Evolutionary conservation across 306 rosid genomes (phyloP).

Genomic region (Delonix regia): DNA sequence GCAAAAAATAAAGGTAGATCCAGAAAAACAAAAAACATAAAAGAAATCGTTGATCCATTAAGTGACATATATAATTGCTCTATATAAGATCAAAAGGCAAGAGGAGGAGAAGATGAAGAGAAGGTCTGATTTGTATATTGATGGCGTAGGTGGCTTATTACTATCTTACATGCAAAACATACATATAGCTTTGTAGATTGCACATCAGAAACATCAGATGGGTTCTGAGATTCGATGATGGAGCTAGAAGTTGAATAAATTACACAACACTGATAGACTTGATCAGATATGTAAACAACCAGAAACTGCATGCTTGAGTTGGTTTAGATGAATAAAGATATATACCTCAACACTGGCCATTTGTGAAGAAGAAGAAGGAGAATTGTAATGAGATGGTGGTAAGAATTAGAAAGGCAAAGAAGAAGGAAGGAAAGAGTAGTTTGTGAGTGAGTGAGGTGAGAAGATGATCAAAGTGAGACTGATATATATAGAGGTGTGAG

Average conservation of each 20-base stretch:
- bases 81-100: neutral
- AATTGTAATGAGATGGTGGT: neutral
- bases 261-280: too few relatives aligned
- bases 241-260: neutral
- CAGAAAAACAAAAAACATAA: neutral
- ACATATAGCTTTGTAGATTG: slow-evolving; percentile 2
- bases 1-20: neutral
- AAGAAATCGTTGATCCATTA: slow-evolving; percentile 12
- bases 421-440: slow-evolving; percentile 24
- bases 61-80: neutral
- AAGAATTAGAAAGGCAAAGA: neutral
- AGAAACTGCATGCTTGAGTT: slow-evolving; percentile 1
- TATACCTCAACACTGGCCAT: slow-evolving; percentile 87
- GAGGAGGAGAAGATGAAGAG: too few relatives aligned
- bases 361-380: slow-evolving; percentile 38
- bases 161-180: too few relatives aligned
- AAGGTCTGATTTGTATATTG: too few relatives aligned
- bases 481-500: slow-evolving; percentile 56
- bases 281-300: too few relatives aligned
- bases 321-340: too few relatives aligned
- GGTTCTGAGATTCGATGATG: slow-evolving; percentile 16
- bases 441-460: slow-evolving; percentile 36
- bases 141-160: neutral
- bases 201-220: neutral
- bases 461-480: slow-evolving; percentile 41